Base-by-base conservation (phyloP, 345 rosid genomes). In the Adansonia digitata region DNA sequence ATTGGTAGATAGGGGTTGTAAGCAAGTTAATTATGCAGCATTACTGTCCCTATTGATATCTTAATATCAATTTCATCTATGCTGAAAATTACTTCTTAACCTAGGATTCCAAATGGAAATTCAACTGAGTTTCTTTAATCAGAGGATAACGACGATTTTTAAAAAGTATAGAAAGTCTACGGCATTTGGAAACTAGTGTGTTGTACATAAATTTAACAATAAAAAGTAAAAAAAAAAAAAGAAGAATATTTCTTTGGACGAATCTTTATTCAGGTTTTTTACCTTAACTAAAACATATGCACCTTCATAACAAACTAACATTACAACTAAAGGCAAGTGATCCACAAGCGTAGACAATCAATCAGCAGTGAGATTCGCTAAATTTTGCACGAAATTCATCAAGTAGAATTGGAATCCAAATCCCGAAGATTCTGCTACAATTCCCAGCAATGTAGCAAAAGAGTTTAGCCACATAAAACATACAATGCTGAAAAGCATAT, bases 401-500 rank as follows among this genome's bases (percentile, higher is more conserved):
- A 43, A 22, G 40, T 48, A 69, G 9, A 69, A 27, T 49, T 5
- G 43, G 59, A 48, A 48, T 29, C 37, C 8, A 67, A 43, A 27
- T 27, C 53, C 35, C 13, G 8, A 31, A 69, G 73, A 48, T 31
- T 69, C 29, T 31, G 49, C 43, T 18, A 49, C 29, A 26, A 49
- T 49, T 69, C 59, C 43, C 10, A 69, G 27, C 69, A 64, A 64
- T 64, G 49, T 9, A 11, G 49, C 46, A 40, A 20, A 11, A 11
- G 48, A 39, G 48, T 27, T 57, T n/a, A 27, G 63, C 59, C 43
- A 69, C 60, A 69, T 10, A 69, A 69, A 69, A 51, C 60, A 31
- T 48, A 49, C 17, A 69, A 29, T 17, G 57, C 1, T 17, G 42
- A 48, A 27, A 59, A 69, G 7, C 72, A 45, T 45, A 67, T 17